phyloP scores from a whole-genome alignment of 176 grass and related monocot species.

The Juncus inflexus region DNA sequence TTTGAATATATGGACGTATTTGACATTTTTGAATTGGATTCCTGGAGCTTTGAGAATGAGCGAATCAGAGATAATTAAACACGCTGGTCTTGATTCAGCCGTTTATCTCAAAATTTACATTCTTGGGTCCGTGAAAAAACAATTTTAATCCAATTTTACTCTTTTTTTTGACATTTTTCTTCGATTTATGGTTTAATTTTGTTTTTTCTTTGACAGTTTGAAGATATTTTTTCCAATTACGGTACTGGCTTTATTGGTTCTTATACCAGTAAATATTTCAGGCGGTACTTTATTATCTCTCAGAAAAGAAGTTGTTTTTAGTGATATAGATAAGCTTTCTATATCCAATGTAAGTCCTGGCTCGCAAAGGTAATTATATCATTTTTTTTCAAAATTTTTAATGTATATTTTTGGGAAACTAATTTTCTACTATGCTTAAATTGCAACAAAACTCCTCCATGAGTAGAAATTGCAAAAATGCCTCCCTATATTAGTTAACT shows the following conservation, averaged over 20 bases:
- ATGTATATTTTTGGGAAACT: too few relatives aligned
- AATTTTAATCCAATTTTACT: constrained; percentile 4
- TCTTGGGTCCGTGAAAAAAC: constrained; percentile 48
- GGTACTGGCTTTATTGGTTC: constrained; percentile 59
- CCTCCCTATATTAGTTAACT: too few relatives aligned
- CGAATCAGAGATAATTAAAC: constrained; percentile 58
- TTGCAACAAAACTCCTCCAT: too few relatives aligned
- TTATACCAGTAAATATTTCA: constrained; percentile 87
- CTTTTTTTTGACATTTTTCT: too few relatives aligned
- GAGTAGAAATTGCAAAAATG: too few relatives aligned
- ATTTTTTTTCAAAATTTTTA: constrained; percentile 2
- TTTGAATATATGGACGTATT: constrained; percentile 81
- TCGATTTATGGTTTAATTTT: not conserved
- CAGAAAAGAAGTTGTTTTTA: constrained; percentile 65
- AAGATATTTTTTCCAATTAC: constrained; percentile 89
- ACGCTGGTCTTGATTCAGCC: constrained; percentile 86
- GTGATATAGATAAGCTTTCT: constrained; percentile 90
- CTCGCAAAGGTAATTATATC: constrained; percentile 65
- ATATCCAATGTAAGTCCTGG: constrained; percentile 93
- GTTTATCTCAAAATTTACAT: constrained; percentile 96
- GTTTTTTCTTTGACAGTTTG: constrained; percentile 38
- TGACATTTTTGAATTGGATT: constrained; percentile 87
- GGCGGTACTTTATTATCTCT: constrained; percentile 69
- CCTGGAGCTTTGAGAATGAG: constrained; percentile 40
- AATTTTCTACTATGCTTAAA: too few relatives aligned